Evolutionary conservation across 495 filamentous ascomycete genomes (phyloP), one percentile per base, ranked within the genome.

Genomic region (Amniculicola lignicola): DNA sequence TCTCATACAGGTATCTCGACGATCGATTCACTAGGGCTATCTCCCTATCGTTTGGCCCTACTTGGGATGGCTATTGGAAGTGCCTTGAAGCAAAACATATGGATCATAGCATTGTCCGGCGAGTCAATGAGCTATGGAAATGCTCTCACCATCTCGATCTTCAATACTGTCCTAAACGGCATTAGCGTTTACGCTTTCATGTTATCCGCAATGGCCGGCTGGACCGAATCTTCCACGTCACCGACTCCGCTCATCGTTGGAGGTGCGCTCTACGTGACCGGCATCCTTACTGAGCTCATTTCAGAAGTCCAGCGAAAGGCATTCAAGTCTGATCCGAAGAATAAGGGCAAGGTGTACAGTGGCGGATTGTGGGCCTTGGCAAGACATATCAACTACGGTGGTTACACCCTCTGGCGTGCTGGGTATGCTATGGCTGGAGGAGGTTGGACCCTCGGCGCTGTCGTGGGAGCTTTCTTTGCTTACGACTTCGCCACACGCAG

Each of bases 361-460:
- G 72, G 67, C 1, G 82, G 81, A 1, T 59, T 82, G 24, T 83
- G 76, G 71, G 55, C 62, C 2, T 59, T 75, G 58, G 76, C 79
- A 3, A 73, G 79, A n/a, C 80, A 85, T 51, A 71, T 79, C 62
- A 84, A 84, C 39, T 84, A 84, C 57, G 74, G 74, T 21, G 79
- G 69, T 11, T 83, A 80, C 59, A 75, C 77, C 1, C 25, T 84
- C 2, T 82, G 80, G 81, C 66, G 80, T 33, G 65, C 73, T 36
- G 77, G 72, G 2, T 81, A 77, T 58, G 73, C 74, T 14, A 46
- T 83, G 57, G 74, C 71, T 1, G 67, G 64, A 11, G 73, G 73
- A 1, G 80, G 80, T 0, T 75, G 73, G 74, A 40, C 67, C 12
- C 75, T 62, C 44, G 79, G 70, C 0, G 35, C 65, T 7, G 14